Percentiles rank a stretch among this genome's conserved stretches.
Conservation (phyloP, 148 eudicot genomes). For the Polygonum aviculare region DNA sequence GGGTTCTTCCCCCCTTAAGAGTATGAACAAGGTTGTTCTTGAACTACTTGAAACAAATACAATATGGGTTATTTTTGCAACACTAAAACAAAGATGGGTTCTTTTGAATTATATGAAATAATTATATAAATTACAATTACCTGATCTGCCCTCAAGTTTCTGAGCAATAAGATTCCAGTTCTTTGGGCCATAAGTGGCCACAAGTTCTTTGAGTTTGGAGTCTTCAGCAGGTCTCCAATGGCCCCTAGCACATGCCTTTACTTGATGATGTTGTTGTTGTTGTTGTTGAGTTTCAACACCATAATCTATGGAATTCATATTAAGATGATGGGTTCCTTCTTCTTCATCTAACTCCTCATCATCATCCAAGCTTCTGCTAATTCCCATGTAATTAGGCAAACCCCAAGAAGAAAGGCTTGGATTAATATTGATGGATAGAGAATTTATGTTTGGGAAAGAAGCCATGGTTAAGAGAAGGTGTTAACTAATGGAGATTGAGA, state of each 20-base stretch:
- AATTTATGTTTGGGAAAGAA: slow-evolving; percentile 22
- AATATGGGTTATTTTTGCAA: no score
- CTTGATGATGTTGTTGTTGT: not conserved
- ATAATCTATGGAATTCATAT: not conserved
- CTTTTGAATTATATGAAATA: not conserved
- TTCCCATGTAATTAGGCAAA: not conserved
- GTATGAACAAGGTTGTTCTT: no score
- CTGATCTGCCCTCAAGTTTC: slow-evolving; percentile 76
- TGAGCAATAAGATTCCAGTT: slow-evolving; percentile 89
- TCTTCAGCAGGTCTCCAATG: slow-evolving; percentile 91
- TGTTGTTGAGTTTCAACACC: slow-evolving; percentile 8
- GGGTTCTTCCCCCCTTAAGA: no score
- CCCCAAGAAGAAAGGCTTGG: slow-evolving; percentile 14
- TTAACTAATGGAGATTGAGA: slow-evolving; percentile 2
- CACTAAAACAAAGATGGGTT: not conserved
- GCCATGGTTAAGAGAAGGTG: slow-evolving; percentile 11
- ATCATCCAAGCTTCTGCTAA: not conserved
- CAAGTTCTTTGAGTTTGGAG: slow-evolving; percentile 63
- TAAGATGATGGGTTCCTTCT: not conserved
- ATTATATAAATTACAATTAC: slow-evolving; percentile 17
- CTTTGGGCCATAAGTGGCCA: slow-evolving; percentile 71
- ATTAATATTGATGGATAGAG: slow-evolving; percentile 18
- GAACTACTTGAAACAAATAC: no score
- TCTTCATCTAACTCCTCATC: slow-evolving; percentile 3
- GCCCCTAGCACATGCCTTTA: slow-evolving; percentile 64